Evolutionary conservation across 2,329 filamentous ascomycete genomes (phyloP).

Genomic region (Aspergillus bombycis): DNA sequence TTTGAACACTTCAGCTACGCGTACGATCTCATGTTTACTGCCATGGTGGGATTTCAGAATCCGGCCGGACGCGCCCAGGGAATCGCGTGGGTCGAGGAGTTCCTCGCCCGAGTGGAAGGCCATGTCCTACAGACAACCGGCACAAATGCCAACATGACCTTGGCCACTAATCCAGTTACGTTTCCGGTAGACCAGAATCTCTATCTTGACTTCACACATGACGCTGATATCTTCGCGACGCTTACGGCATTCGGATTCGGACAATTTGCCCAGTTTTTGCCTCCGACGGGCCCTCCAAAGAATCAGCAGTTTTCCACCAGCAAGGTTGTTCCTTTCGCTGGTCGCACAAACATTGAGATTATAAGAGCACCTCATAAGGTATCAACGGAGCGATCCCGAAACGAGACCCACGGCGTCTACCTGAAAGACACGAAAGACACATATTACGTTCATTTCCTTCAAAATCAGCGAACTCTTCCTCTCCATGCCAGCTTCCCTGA

Average conservation of each 20-base stretch:
- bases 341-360: slow-evolving; percentile 73
- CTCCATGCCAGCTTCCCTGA: slow-evolving; percentile 67
- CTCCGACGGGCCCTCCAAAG: slow-evolving; percentile 45
- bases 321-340: slow-evolving; percentile 72
- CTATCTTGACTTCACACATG: neutral
- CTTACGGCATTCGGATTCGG: slow-evolving; percentile 69
- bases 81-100: slow-evolving; percentile 72
- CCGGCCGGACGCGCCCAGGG: slow-evolving; percentile 72
- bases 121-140: slow-evolving; percentile 26
- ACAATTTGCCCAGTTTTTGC: slow-evolving; percentile 67
- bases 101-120: slow-evolving; percentile 65
- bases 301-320: slow-evolving; percentile 67
- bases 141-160: slow-evolving; percentile 50
- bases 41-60: slow-evolving; percentile 64
- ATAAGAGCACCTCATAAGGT: slow-evolving; percentile 70
- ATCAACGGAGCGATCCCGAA: neutral
- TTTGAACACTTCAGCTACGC: slow-evolving; percentile 74
- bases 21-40: slow-evolving; percentile 68
- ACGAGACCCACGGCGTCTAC: slow-evolving; percentile 39
- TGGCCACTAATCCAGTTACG: slow-evolving; percentile 61
- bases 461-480: slow-evolving; percentile 75
- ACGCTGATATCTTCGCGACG: neutral
- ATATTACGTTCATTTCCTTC: slow-evolving; percentile 70
- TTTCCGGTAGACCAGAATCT: slow-evolving; percentile 71
- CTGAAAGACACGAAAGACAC: neutral